Conservation (phyloP, 257 asterid genomes). For the Linaria vulgaris region DNA sequence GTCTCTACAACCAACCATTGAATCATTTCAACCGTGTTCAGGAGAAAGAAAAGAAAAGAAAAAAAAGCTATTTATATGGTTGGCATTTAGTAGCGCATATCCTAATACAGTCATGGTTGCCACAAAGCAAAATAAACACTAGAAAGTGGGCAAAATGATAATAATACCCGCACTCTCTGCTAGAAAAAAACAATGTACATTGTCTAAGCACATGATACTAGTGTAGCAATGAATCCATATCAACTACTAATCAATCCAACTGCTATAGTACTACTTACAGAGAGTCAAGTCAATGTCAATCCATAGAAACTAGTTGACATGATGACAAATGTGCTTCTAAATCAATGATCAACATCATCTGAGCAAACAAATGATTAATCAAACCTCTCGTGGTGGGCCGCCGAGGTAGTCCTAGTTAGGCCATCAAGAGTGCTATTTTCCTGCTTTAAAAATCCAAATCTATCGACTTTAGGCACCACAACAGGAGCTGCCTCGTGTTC, state of each 20-base stretch:
- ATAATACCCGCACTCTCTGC: too few species aligned
- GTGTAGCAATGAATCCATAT: not conserved
- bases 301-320: not conserved
- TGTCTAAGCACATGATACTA: too few species aligned
- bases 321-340: not conserved
- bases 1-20: conserved; percentile 5
- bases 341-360: not conserved
- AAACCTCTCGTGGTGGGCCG: conserved; percentile 75
- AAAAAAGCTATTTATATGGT: not conserved
- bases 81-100: not conserved
- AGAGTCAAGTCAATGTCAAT: too few species aligned
- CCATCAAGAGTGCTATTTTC: conserved; percentile 62
- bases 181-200: not conserved
- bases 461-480: conserved; percentile 58
- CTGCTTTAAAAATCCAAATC: conserved; percentile 74
- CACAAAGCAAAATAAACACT: not conserved
- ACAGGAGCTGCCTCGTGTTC: conserved; percentile 57
- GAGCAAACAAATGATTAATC: not conserved
- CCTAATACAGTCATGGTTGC: not conserved
- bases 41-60: not conserved
- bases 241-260: not conserved
- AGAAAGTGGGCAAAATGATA: conserved; percentile 8
- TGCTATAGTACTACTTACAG: not conserved
- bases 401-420: conserved; percentile 57
- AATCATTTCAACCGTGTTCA: not conserved